phyloP scores from a whole-genome alignment of 2,329 filamentous ascomycete species.

The Lecanicillium sp. region DNA sequence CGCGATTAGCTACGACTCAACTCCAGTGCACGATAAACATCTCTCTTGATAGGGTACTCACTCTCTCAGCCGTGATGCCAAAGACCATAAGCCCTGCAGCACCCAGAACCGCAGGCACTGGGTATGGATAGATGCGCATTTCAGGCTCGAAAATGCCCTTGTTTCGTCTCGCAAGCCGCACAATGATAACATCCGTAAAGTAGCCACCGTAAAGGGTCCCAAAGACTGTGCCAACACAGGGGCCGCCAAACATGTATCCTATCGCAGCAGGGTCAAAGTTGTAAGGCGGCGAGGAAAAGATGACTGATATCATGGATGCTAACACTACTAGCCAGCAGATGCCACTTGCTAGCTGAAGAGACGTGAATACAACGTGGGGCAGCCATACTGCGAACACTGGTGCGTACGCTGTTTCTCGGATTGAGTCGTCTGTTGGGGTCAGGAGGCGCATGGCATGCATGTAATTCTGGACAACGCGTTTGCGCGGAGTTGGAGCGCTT shows the following conservation, averaged over 20 bases:
- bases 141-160: constrained; percentile 34
- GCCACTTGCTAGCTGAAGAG: constrained; percentile 27
- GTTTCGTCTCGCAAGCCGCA: constrained; percentile 27
- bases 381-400: constrained; percentile 18
- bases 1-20: too few species aligned
- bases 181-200: constrained; percentile 28
- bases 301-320: constrained; percentile 21
- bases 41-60: constrained; percentile 15
- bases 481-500: too few species aligned
- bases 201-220: constrained; percentile 30
- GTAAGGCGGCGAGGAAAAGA: constrained; percentile 26
- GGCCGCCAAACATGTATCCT: constrained; percentile 20
- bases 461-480: too few species aligned
- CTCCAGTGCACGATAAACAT: background rate
- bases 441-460: constrained; percentile 8
- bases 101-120: constrained; percentile 22
- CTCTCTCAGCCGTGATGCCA: constrained; percentile 24
- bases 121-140: constrained; percentile 28
- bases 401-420: constrained; percentile 12
- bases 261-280: constrained; percentile 17
- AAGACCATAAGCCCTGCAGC: constrained; percentile 30
- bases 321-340: constrained; percentile 26
- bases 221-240: constrained; percentile 29
- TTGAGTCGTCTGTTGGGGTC: constrained; percentile 13
- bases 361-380: constrained; percentile 30